phyloP scores from a whole-genome alignment of 2,329 filamentous ascomycete genomes.

The Xylariales sp. region DNA sequence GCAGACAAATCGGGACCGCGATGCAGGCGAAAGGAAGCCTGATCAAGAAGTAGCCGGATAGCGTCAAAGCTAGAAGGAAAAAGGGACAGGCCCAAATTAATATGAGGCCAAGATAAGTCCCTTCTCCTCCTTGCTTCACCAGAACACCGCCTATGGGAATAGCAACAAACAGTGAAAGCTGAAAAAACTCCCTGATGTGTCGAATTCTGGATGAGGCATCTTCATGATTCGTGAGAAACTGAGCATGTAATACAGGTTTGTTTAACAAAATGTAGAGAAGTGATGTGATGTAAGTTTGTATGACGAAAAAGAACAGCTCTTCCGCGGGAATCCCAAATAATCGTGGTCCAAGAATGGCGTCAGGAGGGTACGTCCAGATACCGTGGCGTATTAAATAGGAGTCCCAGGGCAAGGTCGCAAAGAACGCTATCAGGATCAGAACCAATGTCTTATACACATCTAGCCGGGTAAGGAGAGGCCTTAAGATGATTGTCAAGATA shows the following conservation, averaged over 20 bases:
- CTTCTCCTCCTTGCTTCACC: conserved; percentile 58
- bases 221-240: conserved; percentile 53
- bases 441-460: conserved; percentile 72
- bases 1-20: conserved; percentile 67
- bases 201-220: conserved; percentile 44
- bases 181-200: conserved; percentile 58
- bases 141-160: conserved; percentile 59
- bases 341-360: conserved; percentile 72
- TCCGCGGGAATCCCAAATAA: conserved; percentile 75
- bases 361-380: conserved; percentile 77
- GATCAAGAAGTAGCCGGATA: conserved; percentile 73
- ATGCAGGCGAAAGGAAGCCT: conserved; percentile 69
- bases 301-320: conserved; percentile 81
- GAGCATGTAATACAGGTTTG: conserved; percentile 68
- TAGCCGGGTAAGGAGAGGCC: conserved; percentile 69
- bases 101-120: conserved; percentile 77
- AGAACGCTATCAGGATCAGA: conserved; percentile 71
- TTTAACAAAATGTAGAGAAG: conserved; percentile 75
- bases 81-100: conserved; percentile 76
- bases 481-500: conserved; percentile 67
- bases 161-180: conserved; percentile 58
- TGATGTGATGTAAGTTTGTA: conserved; percentile 80
- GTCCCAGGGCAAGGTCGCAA: conserved; percentile 80
- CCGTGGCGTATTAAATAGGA: conserved; percentile 75
- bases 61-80: conserved; percentile 70